Evolutionary conservation across 495 filamentous ascomycete genomes (phyloP), one percentile per base, ranked within the genome.

Genomic region (Neurospora tetraspora): DNA sequence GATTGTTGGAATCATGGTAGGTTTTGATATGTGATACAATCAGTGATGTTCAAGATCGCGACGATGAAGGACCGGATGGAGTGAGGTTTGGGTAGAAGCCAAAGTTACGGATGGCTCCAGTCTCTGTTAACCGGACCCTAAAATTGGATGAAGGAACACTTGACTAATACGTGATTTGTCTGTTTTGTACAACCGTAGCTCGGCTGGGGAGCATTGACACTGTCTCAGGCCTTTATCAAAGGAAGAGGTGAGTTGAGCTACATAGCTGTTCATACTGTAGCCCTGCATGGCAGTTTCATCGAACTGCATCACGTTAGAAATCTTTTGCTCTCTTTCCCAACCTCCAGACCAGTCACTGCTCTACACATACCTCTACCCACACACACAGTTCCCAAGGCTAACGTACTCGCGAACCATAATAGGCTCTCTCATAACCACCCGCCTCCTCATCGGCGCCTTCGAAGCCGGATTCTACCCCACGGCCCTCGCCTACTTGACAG

Each of bases 391-490:
- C 37, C n/a, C 38, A 45, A 27, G 38, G 31, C 39, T 38, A 37
- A 42, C 18, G 8, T 68, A 71, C 27, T 61, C 3, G 36, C 12
- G 2, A 31, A 65, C 53, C 27, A 34, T 34, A 34, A 10, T 43
- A 73, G 76, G 53, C 23, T 20, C 73, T n/a, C 23, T 77, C 18
- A 73, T 77, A 42, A 39, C 72, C 31, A 71, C 71, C 34, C 74
- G 77, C 5, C 72, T 80, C 8, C 68, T 79, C 10, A 77, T 75
- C 39, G 76, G 77, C 3, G 72, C 31, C 10, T 70, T 74, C 69
- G 80, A 85, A 78, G 83, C 87, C 11, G 86, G 86, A 6, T 89
- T 88, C 73, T 88, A 88, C 72, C 85, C 86, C 14, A 83, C 85
- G 1, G 85, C 82, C 0, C 83, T 88, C 18, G 84, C 81, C 23